These are phyloP conservation scores for Craterostigma plantagineum DNA, from an alignment of 257 asterid genomes.

Conservation along the genomic window DNA sequence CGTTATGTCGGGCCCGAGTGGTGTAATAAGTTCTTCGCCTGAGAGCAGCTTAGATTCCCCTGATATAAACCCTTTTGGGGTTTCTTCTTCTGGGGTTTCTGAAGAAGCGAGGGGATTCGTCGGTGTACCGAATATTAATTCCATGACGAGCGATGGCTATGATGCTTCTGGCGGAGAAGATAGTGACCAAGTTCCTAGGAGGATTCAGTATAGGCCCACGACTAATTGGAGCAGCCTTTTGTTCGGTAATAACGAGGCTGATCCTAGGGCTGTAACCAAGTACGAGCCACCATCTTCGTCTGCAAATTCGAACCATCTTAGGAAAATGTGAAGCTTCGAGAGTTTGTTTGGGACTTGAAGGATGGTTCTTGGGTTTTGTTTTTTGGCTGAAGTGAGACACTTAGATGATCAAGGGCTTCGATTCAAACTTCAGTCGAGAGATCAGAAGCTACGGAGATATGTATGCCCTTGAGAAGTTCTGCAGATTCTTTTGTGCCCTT, in stretches of 20 bases:
- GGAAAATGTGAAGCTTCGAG: slow-evolving; percentile 2
- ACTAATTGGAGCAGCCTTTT: slow-evolving; percentile 58
- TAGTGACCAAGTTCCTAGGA: slow-evolving; percentile 63
- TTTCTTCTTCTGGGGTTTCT: slow-evolving; percentile 30
- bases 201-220: slow-evolving; percentile 28
- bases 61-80: slow-evolving; percentile 52
- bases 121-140: slow-evolving; percentile 18
- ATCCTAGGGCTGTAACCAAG: slow-evolving; percentile 18
- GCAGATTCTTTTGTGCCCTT: too few species aligned
- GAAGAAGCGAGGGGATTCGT: slow-evolving; percentile 39
- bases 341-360: too few species aligned
- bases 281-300: slow-evolving; percentile 38
- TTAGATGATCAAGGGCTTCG: too few species aligned
- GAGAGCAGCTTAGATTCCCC: slow-evolving; percentile 85
- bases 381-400: too few species aligned
- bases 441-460: too few species aligned
- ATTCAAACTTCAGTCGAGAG: too few species aligned
- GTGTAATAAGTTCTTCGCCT: slow-evolving; percentile 56
- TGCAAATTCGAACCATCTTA: slow-evolving; percentile 22
- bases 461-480: too few species aligned
- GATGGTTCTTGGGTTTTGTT: too few species aligned
- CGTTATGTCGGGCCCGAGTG: slow-evolving; percentile 16
- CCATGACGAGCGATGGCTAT: slow-evolving; percentile 71
- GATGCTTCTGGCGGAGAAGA: slow-evolving; percentile 99
- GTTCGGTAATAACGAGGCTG: slow-evolving; percentile 55